Evolutionary conservation across 2,329 filamentous ascomycete genomes (phyloP), one percentile per base, ranked within the genome.

Genomic region (Penicillium sp.): DNA sequence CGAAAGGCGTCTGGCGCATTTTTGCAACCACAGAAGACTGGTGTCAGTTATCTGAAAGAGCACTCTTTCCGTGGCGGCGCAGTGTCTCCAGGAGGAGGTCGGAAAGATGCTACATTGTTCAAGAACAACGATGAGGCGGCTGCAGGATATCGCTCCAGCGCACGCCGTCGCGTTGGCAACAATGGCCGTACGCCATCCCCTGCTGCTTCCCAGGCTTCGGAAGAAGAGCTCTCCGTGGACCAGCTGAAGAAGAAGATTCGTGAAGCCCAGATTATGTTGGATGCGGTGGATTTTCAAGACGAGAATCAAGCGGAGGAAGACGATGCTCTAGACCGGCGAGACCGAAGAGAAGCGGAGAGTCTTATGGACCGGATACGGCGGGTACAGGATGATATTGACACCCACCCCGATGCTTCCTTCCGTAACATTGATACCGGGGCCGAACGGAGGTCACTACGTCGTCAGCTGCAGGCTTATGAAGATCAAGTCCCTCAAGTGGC

Each of bases 31-130:
- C 93, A 97, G 66, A 90, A 88, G 72, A 97, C 93, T 10, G 93
- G 93, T n/a, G 90, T 98, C 17, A 97, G 91, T 72, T 97, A 97
- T 63, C 79, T 97, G 61, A 98, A 98, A 72, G 90, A 82, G 48
- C 91, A 95, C 60, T 98, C 93, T 0, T 95, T 98, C 76, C 82
- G 83, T 50, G 80, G 82, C 15, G 76, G 76, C 22, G 77, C 77
- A 26, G 78, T 77, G 22, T 78, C 78, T 2, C 72, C 77, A 42
- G 75, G 75, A 39, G 73, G 73, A 39, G 80, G 79, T 32, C 85
- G 90, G 43, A 97, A 97, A 68, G 93, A 98, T 72, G 93, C 87
- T 2, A 98, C 93, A 0, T 85, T 97, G 3, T 98, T 91, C 72
- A 91, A 94, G 65, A 96, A 97, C 65, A 93, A n/a, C n/a, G n/a